Percentiles rank a stretch among this genome's conserved stretches.
Evolutionary conservation across 1,284 basidiomycete genomes (phyloP).

Genomic region (Mycosarcoma maydis): DNA sequence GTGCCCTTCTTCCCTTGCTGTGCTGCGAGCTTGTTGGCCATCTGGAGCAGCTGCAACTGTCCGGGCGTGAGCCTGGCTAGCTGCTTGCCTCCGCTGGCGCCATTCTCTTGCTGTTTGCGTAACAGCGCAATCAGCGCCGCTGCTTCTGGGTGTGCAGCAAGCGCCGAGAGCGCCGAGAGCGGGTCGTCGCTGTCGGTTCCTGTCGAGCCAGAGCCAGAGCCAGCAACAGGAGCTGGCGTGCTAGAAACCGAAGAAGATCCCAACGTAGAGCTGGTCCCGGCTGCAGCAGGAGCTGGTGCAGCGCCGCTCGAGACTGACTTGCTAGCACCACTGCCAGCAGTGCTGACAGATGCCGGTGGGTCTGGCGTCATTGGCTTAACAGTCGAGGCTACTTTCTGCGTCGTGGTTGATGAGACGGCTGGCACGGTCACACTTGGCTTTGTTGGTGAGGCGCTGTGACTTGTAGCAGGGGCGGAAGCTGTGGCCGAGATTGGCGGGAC

Average conservation of each 20-base stretch:
- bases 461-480: slow-evolving; percentile 1
- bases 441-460: slow-evolving; percentile 8
- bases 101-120: slow-evolving; percentile 55
- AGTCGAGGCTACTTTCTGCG: no score
- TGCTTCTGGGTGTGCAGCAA: slow-evolving; percentile 61
- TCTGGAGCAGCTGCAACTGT: slow-evolving; percentile 62
- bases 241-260: background rate
- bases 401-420: background rate
- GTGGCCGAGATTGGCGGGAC: no score
- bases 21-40: slow-evolving; percentile 60
- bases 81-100: slow-evolving; percentile 39
- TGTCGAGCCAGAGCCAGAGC: background rate
- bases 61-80: slow-evolving; percentile 59
- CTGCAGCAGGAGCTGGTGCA: slow-evolving; percentile 1
- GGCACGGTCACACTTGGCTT: slow-evolving; percentile 5
- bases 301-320: slow-evolving; percentile 8
- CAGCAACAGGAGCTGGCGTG: slow-evolving; percentile 1
- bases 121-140: slow-evolving; percentile 59
- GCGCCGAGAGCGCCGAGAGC: slow-evolving; percentile 54
- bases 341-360: background rate
- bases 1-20: slow-evolving; percentile 44
- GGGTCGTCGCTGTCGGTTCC: slow-evolving; percentile 38
- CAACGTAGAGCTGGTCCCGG: slow-evolving; percentile 1
- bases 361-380: slow-evolving; percentile 12
- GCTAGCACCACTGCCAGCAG: slow-evolving; percentile 6